Evolutionary conservation across 805 yeast genomes (phyloP).

Genomic region (Kuraishia molischiana): DNA sequence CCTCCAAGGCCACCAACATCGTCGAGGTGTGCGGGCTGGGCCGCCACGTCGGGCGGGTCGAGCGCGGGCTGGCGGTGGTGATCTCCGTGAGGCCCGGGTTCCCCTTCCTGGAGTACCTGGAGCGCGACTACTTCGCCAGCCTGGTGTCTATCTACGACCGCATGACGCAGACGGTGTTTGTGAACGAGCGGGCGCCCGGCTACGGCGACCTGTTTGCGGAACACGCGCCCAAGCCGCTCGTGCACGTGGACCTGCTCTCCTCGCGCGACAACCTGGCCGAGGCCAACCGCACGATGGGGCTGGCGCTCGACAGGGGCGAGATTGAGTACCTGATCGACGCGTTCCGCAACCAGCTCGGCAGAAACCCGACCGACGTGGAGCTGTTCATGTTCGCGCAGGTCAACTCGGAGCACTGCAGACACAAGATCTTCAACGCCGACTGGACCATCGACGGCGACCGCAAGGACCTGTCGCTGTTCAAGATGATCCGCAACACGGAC

Average conservation of each 20-base stretch:
- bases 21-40: slow-evolving; percentile 79
- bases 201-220: slow-evolving; percentile 66
- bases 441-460: slow-evolving; percentile 88
- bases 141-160: slow-evolving; percentile 77
- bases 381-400: slow-evolving; percentile 99
- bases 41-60: slow-evolving; percentile 68
- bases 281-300: slow-evolving; percentile 79
- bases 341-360: slow-evolving; percentile 61
- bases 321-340: slow-evolving; percentile 80
- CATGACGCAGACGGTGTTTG: slow-evolving; percentile 78
- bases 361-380: slow-evolving; percentile 97
- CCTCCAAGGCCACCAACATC: slow-evolving; percentile 96
- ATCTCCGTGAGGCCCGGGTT: slow-evolving; percentile 65
- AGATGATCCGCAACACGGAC: slow-evolving; percentile 95
- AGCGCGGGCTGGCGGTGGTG: slow-evolving; percentile 77
- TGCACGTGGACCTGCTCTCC: slow-evolving; percentile 55
- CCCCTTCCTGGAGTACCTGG: slow-evolving; percentile 47
- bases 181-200: slow-evolving; percentile 48
- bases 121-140: slow-evolving; percentile 37
- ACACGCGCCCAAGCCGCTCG: slow-evolving; percentile 77
- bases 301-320: slow-evolving; percentile 93
- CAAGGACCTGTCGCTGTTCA: slow-evolving; percentile 70
- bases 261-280: slow-evolving; percentile 48
- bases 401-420: slow-evolving; percentile 98
- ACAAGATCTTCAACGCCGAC: slow-evolving; percentile 95